Conservation (phyloP, 73 alveolate species). For the Symbiodinium pilosum region DNA sequence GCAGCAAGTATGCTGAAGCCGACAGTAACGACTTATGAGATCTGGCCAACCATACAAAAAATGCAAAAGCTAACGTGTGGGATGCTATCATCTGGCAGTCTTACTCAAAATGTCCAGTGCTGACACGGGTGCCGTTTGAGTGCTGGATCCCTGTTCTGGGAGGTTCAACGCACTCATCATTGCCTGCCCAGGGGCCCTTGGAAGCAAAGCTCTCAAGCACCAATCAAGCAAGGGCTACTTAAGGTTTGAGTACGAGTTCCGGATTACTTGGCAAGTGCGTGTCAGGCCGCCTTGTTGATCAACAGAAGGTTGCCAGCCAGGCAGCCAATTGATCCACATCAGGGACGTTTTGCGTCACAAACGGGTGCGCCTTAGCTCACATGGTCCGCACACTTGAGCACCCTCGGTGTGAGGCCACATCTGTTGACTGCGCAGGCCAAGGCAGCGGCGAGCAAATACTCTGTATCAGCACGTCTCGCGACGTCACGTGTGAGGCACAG, state of each 20-base stretch:
- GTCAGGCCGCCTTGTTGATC: conserved; percentile 13
- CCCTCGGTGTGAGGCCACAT: no score
- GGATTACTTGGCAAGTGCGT: not conserved
- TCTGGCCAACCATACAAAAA: no score
- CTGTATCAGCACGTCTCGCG: conserved; percentile 74
- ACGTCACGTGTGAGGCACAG: conserved; percentile 74
- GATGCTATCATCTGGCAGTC: no score
- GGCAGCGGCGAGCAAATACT: conserved; percentile 41
- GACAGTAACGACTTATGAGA: no score
- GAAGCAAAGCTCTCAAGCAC: not conserved
- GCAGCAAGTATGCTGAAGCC: no score
- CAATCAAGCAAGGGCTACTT: not conserved
- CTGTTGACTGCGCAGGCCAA: not conserved
- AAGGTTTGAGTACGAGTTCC: not conserved
- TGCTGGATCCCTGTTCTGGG: not conserved
- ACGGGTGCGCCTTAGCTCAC: conserved; percentile 36
- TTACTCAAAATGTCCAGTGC: no score
- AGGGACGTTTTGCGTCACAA: conserved; percentile 62
- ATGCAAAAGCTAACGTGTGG: no score
- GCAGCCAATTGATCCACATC: conserved; percentile 59
- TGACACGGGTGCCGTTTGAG: no score
- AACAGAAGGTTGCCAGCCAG: conserved; percentile 87
- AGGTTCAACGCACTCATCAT: not conserved
- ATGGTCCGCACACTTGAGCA: not conserved
- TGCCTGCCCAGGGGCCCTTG: not conserved